Conservation (phyloP, 129 eudicot species). For the Helianthus annuus region HanXRQr2.0-SUNRISE NC_035442.2:74893213-74893712, state of each 20-base stretch:
- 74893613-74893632: constrained; percentile 4
- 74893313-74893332: not conserved
- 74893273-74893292: constrained; percentile 2
- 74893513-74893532: constrained; percentile 1
- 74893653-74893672: constrained; percentile 76
- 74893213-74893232: constrained; percentile 8
- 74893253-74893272: not conserved
- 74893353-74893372: not conserved
- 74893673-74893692: constrained; percentile 88
- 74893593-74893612: constrained; percentile 10
- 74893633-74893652: constrained; percentile 27
- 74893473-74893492: not conserved
- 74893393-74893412: constrained; percentile 1
- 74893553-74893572: not conserved
- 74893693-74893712: constrained; percentile 59
- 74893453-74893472: constrained; percentile 8
- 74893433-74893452: constrained; percentile 3
- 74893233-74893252: constrained; percentile 4
- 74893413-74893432: constrained; percentile 3
- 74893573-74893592: not conserved
- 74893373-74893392: not conserved
- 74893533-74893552: not conserved
- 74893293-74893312: not conserved
- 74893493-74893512: not conserved
- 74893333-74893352: not conserved